These are phyloP conservation scores for Carex littledalei DNA, from an alignment of 176 grass and related monocot genomes.

Conservation along the genomic window DNA sequence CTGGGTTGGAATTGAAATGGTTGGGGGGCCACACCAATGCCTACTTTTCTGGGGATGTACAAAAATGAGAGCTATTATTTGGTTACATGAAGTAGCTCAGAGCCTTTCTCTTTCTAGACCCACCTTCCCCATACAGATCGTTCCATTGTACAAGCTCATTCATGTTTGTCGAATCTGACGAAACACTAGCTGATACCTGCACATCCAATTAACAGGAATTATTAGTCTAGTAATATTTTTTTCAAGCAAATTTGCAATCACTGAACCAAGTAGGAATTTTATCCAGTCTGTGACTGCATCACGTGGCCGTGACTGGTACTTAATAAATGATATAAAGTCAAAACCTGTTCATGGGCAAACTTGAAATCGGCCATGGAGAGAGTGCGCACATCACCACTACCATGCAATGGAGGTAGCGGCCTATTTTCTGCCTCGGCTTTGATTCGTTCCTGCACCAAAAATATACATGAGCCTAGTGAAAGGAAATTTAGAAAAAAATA, in stretches of 20 bases:
- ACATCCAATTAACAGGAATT: constrained; percentile 21
- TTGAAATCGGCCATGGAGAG: constrained; percentile 68
- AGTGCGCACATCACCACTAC: constrained; percentile 54
- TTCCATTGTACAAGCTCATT: constrained; percentile 86
- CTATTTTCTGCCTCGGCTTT: constrained; percentile 61
- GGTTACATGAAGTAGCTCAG: constrained; percentile 99
- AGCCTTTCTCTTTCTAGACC: constrained; percentile 88
- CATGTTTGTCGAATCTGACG: constrained; percentile 88
- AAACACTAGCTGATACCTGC: constrained; percentile 95
- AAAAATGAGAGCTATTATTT: constrained; percentile 24
- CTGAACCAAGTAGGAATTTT: not conserved
- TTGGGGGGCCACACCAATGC: constrained; percentile 5
- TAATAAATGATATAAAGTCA: not conserved
- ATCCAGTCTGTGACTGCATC: not conserved
- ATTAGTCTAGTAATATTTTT: not conserved
- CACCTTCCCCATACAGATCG: constrained; percentile 85
- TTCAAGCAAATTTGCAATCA: constrained; percentile 3
- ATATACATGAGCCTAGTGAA: not conserved
- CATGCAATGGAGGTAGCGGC: constrained; percentile 42
- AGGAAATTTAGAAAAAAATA: not conserved
- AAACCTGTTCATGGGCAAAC: constrained; percentile 87
- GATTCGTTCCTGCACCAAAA: constrained; percentile 51
- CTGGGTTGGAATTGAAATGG: not conserved
- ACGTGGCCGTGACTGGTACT: not conserved
- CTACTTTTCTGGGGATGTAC: constrained; percentile 26